A percentile compares a stretch with the other conserved stretches of the same genome.
These are phyloP conservation scores for Crataegus laevigata DNA, from an alignment of 306 rosid genomes.

Conservation along the genomic window DNA sequence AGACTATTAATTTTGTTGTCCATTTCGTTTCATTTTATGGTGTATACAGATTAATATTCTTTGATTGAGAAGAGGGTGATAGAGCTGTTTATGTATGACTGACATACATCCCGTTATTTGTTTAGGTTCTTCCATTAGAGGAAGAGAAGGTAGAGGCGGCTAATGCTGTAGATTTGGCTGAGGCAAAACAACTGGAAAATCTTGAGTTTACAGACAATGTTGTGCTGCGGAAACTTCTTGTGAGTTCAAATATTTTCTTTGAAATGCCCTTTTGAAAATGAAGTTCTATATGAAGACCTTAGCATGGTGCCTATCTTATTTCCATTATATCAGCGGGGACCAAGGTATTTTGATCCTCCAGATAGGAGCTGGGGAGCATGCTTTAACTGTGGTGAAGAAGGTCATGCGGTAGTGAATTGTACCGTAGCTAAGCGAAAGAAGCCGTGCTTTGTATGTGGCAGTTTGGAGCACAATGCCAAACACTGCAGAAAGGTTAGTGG, in stretches of 20 bases:
- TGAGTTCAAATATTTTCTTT: constrained; percentile 49
- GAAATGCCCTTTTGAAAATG: constrained; percentile 31
- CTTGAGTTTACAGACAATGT: constrained; percentile 39
- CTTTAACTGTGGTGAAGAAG: constrained; percentile 89
- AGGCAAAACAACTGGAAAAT: constrained; percentile 23
- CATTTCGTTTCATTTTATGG: neutral
- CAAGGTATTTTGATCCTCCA: constrained; percentile 95
- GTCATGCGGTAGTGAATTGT: constrained; percentile 77
- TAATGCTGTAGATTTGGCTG: neutral
- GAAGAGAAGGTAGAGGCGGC: constrained; percentile 11
- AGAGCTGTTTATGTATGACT: neutral
- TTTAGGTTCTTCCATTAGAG: constrained; percentile 35
- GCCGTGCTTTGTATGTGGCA: constrained; percentile 90
- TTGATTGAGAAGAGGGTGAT: neutral
- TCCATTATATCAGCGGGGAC: constrained; percentile 74
- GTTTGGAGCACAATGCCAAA: constrained; percentile 68
- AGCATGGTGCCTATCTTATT: constrained; percentile 37
- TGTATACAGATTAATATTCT: neutral
- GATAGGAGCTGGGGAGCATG: constrained; percentile 77
- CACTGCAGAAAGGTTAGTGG: constrained; percentile 59
- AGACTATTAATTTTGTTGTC: no score
- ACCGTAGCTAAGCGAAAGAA: constrained; percentile 52
- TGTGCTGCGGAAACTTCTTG: constrained; percentile 82
- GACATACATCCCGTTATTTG: neutral
- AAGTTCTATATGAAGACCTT: constrained; percentile 31